Conservation (phyloP, 805 yeast species). For the Tetrapisispora phaffii region DNA sequence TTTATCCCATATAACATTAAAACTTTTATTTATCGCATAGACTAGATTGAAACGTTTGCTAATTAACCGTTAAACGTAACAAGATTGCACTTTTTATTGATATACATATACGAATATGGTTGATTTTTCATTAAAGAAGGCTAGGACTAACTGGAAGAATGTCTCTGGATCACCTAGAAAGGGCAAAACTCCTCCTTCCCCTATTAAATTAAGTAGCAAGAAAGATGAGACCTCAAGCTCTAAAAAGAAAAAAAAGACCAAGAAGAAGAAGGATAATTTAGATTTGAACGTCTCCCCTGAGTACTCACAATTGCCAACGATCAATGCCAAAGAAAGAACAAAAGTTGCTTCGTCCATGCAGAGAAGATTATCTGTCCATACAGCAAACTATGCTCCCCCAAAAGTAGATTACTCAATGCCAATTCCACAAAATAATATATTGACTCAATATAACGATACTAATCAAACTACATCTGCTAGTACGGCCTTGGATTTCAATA, state of each 20-base stretch:
- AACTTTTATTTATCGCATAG: too few relatives aligned
- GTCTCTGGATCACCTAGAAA: slow-evolving; percentile 11
- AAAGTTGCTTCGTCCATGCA: slow-evolving; percentile 36
- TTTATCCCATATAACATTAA: too few relatives aligned
- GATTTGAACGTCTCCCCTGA: slow-evolving; percentile 2
- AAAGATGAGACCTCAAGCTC: slow-evolving; percentile 4
- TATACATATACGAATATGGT: slow-evolving; percentile 16
- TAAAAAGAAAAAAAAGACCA: slow-evolving; percentile 6
- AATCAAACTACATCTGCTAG: not conserved
- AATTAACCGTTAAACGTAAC: too few relatives aligned
- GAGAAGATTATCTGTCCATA: slow-evolving; percentile 36
- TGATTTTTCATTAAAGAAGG: slow-evolving; percentile 28
- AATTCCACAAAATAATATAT: slow-evolving; percentile 11
- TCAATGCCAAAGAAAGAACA: slow-evolving; percentile 29
- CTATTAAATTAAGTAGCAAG: slow-evolving; percentile 7
- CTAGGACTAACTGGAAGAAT: slow-evolving; percentile 24
- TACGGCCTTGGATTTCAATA: too few relatives aligned
- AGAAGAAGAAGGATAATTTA: slow-evolving; percentile 5
- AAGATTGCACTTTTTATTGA: too few relatives aligned
- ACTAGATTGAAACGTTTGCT: too few relatives aligned
- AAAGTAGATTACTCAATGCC: slow-evolving; percentile 24
- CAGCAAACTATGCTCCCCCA: slow-evolving; percentile 25
- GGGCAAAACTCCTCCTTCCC: slow-evolving; percentile 10
- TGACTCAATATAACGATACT: not conserved
- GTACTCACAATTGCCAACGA: slow-evolving; percentile 25